A percentile compares a stretch with the other conserved stretches of the same genome.
These are phyloP conservation scores for Talaromyces sp. DNA, from an alignment of 2,329 filamentous ascomycete genomes.

Conservation along the genomic window DNA sequence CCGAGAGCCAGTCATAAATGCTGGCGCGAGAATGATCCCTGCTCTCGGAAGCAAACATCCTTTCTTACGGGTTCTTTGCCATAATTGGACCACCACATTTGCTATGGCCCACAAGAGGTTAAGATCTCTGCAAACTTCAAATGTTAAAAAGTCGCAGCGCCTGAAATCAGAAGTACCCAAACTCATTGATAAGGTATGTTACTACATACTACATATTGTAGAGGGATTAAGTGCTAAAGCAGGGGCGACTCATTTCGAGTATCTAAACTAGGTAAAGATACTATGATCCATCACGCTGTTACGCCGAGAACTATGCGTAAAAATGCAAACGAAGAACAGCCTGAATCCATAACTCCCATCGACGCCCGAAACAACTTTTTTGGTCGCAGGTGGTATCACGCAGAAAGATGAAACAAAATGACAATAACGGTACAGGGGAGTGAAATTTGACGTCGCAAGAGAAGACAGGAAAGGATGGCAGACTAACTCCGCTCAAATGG, in stretches of 20 bases:
- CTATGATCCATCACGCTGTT: neutral
- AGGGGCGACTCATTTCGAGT: neutral
- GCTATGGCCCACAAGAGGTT: no score
- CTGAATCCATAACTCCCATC: neutral
- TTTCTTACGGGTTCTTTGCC: no score
- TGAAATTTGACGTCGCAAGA: neutral
- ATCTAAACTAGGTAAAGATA: neutral
- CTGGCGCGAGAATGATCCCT: no score
- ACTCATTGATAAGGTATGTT: no score
- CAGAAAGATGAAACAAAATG: neutral
- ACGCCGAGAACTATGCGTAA: conserved; percentile 3
- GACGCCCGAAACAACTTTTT: conserved; percentile 6
- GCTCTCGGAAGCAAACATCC: no score
- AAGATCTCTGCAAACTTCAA: no score
- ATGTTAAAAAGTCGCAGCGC: no score
- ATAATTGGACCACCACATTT: no score
- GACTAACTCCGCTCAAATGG: neutral
- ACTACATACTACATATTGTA: no score
- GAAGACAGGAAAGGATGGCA: neutral
- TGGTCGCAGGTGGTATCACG: conserved; percentile 7
- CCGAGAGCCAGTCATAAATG: no score
- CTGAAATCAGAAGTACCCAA: no score
- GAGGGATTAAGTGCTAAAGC: neutral
- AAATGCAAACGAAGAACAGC: neutral
- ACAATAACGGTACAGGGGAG: neutral